Evolutionary conservation across 1,284 basidiomycete genomes (phyloP).

Genomic region (Fomitopsis pinicola): DNA sequence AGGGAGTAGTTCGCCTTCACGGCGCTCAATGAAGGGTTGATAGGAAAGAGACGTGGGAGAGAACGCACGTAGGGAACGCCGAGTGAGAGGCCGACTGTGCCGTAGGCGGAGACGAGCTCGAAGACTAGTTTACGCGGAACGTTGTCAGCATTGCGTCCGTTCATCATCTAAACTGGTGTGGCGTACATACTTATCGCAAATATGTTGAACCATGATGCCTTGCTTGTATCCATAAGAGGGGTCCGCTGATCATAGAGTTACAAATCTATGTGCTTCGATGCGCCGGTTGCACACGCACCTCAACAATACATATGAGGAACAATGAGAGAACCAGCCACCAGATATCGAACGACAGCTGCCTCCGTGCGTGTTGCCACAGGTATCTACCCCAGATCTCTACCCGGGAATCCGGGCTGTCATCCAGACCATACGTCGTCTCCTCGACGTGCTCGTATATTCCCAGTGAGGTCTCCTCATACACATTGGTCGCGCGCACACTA

Average conservation of each 20-base stretch:
- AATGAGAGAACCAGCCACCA: slow-evolving; percentile 84
- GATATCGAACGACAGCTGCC: slow-evolving; percentile 90
- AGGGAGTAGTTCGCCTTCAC: slow-evolving; percentile 57
- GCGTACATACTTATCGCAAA: slow-evolving; percentile 36
- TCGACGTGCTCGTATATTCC: slow-evolving; percentile 61
- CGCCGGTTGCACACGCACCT: slow-evolving; percentile 42
- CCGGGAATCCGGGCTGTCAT: slow-evolving; percentile 38
- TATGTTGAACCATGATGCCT: slow-evolving; percentile 59
- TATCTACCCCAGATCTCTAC: slow-evolving; percentile 74
- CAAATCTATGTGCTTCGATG: background rate
- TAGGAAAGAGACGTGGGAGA: background rate
- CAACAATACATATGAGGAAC: slow-evolving; percentile 84
- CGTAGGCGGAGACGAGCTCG: slow-evolving; percentile 64
- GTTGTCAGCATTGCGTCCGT: background rate
- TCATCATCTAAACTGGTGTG: background rate
- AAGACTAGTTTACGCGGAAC: slow-evolving; percentile 34
- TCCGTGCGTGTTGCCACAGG: slow-evolving; percentile 75
- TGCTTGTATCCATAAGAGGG: slow-evolving; percentile 38
- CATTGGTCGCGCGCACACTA: slow-evolving; percentile 95
- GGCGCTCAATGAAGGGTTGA: background rate
- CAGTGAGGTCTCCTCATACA: slow-evolving; percentile 89
- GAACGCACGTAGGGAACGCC: slow-evolving; percentile 53
- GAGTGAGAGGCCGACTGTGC: slow-evolving; percentile 71
- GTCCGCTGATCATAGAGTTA: slow-evolving; percentile 37
- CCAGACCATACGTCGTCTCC: slow-evolving; percentile 44